Evolutionary conservation across 768 basidiomycete species (phyloP).

Genomic region (Tremella fuciformis): DNA sequence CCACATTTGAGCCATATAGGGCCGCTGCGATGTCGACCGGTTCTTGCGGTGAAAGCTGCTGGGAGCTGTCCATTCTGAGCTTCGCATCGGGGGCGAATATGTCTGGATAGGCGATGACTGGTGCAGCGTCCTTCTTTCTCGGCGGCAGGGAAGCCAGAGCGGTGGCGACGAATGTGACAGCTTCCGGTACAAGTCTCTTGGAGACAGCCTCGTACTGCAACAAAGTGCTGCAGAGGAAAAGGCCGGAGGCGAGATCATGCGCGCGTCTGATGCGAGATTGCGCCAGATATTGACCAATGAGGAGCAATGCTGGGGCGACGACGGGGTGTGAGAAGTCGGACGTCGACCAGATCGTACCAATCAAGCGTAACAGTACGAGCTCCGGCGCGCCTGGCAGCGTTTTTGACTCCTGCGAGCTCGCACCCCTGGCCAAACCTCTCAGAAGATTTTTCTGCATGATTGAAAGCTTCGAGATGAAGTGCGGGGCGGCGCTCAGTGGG

Average conservation of each 20-base stretch:
- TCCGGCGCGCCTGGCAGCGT: slow-evolving; percentile 89
- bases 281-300: slow-evolving; percentile 88
- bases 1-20: slow-evolving; percentile 39
- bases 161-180: slow-evolving; percentile 73
- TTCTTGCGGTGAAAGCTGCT: slow-evolving; percentile 14
- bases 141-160: slow-evolving; percentile 72
- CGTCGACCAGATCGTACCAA: slow-evolving; percentile 84
- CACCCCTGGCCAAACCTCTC: slow-evolving; percentile 71
- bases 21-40: slow-evolving; percentile 19
- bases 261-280: slow-evolving; percentile 74
- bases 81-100: slow-evolving; percentile 19
- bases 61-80: slow-evolving; percentile 10
- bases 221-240: slow-evolving; percentile 83
- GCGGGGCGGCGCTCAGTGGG: slow-evolving; percentile 72
- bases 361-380: slow-evolving; percentile 71
- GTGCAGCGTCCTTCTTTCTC: slow-evolving; percentile 21
- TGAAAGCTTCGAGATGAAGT: slow-evolving; percentile 74
- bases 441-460: slow-evolving; percentile 93
- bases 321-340: slow-evolving; percentile 92
- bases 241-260: slow-evolving; percentile 72
- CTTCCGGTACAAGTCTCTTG: slow-evolving; percentile 85
- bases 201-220: slow-evolving; percentile 75
- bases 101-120: slow-evolving; percentile 26
- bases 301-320: slow-evolving; percentile 74
- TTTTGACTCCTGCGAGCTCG: slow-evolving; percentile 62